A percentile compares a stretch with the other conserved stretches of the same genome.
These are phyloP conservation scores for Cercospora berteroae DNA, from an alignment of 2,329 filamentous ascomycete genomes.

Conservation along the genomic window DNA sequence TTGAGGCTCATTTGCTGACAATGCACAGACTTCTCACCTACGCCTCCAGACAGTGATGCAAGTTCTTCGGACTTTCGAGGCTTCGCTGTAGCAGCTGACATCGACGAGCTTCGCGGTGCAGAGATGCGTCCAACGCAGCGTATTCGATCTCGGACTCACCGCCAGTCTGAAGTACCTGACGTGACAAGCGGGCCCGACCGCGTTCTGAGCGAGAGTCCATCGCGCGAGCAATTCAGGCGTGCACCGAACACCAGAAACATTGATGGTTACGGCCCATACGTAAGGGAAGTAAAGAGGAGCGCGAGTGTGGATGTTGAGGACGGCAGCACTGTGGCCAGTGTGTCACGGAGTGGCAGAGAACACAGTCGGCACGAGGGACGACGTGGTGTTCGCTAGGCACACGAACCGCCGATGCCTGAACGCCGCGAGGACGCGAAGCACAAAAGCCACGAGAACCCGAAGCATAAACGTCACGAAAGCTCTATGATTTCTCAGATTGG, in stretches of 20 bases:
- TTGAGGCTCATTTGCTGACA: neutral
- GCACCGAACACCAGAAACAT: neutral
- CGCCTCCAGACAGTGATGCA: conserved; percentile 35
- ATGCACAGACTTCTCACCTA: conserved; percentile 34
- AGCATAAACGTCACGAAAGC: conserved; percentile 4
- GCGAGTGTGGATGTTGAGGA: conserved; percentile 23
- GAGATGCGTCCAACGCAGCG: neutral
- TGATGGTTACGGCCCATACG: conserved; percentile 28
- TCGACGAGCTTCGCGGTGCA: neutral
- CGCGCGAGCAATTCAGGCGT: conserved; percentile 25
- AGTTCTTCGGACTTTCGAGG: conserved; percentile 30
- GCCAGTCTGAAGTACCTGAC: neutral
- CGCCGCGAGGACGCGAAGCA: neutral
- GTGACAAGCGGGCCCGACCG: neutral
- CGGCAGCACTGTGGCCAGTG: conserved; percentile 16
- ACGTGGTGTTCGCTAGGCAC: conserved; percentile 19
- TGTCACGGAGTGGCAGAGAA: conserved; percentile 6
- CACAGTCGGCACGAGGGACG: conserved; percentile 8
- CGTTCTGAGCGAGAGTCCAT: conserved; percentile 35
- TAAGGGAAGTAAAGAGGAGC: conserved; percentile 17
- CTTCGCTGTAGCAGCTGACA: neutral
- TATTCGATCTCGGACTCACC: neutral
- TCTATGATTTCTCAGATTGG: conserved; percentile 15
- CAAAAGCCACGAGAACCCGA: conserved; percentile 4
- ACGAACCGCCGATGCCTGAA: conserved; percentile 8